Conservation (phyloP, 2,329 filamentous ascomycete genomes). For the Torrubiella hemipterigena region DNA sequence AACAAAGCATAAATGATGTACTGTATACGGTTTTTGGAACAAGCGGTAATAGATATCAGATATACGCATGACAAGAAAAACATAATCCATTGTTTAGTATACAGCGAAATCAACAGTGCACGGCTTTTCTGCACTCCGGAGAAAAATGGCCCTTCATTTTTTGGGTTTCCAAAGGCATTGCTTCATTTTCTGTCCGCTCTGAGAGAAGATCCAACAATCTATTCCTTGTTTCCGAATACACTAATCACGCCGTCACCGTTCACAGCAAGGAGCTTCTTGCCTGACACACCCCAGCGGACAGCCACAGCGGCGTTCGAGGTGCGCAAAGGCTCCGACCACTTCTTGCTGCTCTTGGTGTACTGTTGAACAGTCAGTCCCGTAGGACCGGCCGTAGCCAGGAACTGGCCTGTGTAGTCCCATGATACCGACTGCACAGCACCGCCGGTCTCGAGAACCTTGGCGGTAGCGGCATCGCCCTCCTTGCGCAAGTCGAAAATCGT, state of each 20-base stretch:
- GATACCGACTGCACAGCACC: constrained; percentile 61
- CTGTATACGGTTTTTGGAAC: no score
- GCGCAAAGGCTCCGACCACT: constrained; percentile 77
- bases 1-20: no score
- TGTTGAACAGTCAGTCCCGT: constrained; percentile 79
- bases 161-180: no score
- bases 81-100: no score
- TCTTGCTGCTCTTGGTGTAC: constrained; percentile 76
- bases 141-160: no score
- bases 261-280: constrained; percentile 62
- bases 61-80: no score
- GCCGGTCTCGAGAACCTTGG: constrained; percentile 79
- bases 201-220: no score
- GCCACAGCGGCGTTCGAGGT: constrained; percentile 62
- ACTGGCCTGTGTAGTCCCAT: constrained; percentile 96
- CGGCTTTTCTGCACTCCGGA: no score
- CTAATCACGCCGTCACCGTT: constrained; percentile 65
- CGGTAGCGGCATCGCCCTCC: constrained; percentile 66
- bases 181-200: no score
- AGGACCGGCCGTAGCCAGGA: constrained; percentile 69
- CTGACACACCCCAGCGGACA: constrained; percentile 66
- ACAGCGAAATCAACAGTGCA: no score
- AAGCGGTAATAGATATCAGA: no score
- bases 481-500: constrained; percentile 90
- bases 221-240: constrained; percentile 48